These are phyloP conservation scores for Eleusine coracana DNA, from an alignment of 176 grass and related monocot genomes.

Conservation along the genomic window DNA sequence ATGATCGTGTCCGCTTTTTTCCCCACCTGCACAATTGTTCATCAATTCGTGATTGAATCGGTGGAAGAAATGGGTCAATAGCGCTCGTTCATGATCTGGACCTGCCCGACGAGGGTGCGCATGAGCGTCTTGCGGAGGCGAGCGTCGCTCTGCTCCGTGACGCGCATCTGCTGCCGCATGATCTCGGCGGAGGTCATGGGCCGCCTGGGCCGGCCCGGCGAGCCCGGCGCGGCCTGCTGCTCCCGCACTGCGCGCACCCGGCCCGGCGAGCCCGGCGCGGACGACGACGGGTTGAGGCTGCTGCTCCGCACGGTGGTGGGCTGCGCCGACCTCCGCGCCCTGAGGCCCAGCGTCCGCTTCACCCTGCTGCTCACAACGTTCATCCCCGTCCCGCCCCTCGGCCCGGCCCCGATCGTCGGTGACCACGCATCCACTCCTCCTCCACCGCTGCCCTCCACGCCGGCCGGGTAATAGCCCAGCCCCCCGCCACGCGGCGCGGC, in stretches of 20 bases:
- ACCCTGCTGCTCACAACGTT: slow-evolving; percentile 70
- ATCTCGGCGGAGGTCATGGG: slow-evolving; percentile 96
- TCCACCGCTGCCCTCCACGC: slow-evolving; percentile 1
- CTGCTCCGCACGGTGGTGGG: slow-evolving; percentile 47
- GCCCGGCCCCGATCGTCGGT: slow-evolving; percentile 48
- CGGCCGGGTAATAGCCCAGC: slow-evolving; percentile 40
- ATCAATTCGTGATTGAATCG: no score
- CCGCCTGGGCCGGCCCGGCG: slow-evolving; percentile 55
- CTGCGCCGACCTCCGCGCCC: slow-evolving; percentile 61
- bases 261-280: slow-evolving; percentile 52
- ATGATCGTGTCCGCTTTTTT: slow-evolving; percentile 73
- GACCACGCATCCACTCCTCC: slow-evolving; percentile 35
- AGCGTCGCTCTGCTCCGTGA: slow-evolving; percentile 67
- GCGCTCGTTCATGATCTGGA: background rate
- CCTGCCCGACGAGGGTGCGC: slow-evolving; percentile 88
- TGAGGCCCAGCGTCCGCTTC: slow-evolving; percentile 75
- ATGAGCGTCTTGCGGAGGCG: slow-evolving; percentile 91
- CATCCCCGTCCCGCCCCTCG: slow-evolving; percentile 79
- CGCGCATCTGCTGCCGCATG: slow-evolving; percentile 92
- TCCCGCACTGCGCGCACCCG: slow-evolving; percentile 34
- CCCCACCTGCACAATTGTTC: slow-evolving; percentile 38
- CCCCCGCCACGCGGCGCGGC: slow-evolving; percentile 30
- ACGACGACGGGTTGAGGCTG: slow-evolving; percentile 48
- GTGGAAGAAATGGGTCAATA: no score
- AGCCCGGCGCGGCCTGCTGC: slow-evolving; percentile 36